Percentiles rank a stretch among this genome's conserved stretches.
Evolutionary conservation across 805 yeast species (phyloP).

Genomic region (Saturnispora sekii): DNA sequence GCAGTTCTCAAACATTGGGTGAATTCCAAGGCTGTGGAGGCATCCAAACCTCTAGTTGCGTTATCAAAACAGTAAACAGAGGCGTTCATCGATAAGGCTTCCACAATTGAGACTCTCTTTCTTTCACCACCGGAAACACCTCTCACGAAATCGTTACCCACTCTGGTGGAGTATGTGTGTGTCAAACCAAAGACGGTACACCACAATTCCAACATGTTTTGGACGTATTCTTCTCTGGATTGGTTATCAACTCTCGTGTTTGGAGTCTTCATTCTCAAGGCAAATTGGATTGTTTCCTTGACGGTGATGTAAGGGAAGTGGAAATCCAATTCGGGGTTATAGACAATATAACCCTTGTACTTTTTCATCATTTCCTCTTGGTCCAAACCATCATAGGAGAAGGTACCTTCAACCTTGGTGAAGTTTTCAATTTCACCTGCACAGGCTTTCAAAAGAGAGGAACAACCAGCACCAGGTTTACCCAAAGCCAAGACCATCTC

Average conservation of each 20-base stretch:
- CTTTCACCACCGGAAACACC: constrained; percentile 69
- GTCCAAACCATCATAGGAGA: constrained; percentile 52
- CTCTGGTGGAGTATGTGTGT: constrained; percentile 52
- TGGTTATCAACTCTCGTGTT: constrained; percentile 33
- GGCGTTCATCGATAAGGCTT: constrained; percentile 46
- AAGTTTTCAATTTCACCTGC: constrained; percentile 41
- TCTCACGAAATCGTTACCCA: constrained; percentile 56
- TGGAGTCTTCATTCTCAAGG: constrained; percentile 63
- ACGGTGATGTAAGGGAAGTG: constrained; percentile 75
- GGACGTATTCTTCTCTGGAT: constrained; percentile 33
- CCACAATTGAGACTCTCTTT: constrained; percentile 61
- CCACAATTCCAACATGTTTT: constrained; percentile 35
- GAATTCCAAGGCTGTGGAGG: constrained; percentile 63
- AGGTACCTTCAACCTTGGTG: constrained; percentile 41
- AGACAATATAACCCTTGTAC: constrained; percentile 46
- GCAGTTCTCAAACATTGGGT: constrained; percentile 54
- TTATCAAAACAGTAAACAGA: constrained; percentile 57
- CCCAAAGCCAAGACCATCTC: constrained; percentile 64
- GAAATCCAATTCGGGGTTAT: constrained; percentile 55
- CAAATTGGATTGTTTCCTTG: constrained; percentile 61
- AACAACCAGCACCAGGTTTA: constrained; percentile 76
- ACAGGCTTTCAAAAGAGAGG: constrained; percentile 55
- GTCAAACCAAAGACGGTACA: constrained; percentile 49
- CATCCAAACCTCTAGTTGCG: constrained; percentile 62
- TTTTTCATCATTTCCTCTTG: constrained; percentile 49